Conservation (phyloP, 176 grass and related monocot genomes). For the Tillandsia fasciculata region DNA sequence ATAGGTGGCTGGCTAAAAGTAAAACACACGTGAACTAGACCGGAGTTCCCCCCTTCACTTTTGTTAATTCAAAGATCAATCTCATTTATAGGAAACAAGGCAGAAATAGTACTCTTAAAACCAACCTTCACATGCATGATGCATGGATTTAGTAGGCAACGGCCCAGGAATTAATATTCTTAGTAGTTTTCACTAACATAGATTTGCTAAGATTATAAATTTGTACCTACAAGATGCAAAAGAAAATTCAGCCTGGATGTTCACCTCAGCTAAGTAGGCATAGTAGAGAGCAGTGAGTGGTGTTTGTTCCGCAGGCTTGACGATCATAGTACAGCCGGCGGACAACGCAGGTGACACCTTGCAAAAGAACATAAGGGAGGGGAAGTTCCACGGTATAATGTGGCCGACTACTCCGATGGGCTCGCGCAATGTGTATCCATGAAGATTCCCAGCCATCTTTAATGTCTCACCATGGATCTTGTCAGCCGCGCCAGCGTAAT, state of each 20-base stretch:
- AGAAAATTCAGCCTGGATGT: not conserved
- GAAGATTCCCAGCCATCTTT: conserved; percentile 16
- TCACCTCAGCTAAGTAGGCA: conserved; percentile 32
- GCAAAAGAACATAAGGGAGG: conserved; percentile 35
- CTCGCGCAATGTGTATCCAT: conserved; percentile 40
- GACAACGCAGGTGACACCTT: conserved; percentile 40
- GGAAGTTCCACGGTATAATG: conserved; percentile 53
- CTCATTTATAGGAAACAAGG: too few species aligned
- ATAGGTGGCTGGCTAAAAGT: too few species aligned
- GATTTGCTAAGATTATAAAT: too few species aligned
- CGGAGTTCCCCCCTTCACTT: too few species aligned
- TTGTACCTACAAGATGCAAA: too few species aligned
- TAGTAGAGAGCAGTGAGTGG: conserved; percentile 33
- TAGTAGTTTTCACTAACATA: too few species aligned
- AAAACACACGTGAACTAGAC: too few species aligned
- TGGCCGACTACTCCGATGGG: conserved; percentile 43
- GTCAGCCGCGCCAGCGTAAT: not conserved
- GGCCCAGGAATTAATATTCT: too few species aligned
- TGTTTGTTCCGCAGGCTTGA: conserved; percentile 50
- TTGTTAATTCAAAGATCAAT: too few species aligned
- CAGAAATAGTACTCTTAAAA: too few species aligned
- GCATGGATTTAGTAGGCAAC: too few species aligned
- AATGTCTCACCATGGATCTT: conserved; percentile 23
- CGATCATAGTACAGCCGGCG: conserved; percentile 46
- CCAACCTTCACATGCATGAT: too few species aligned